Conservation (phyloP, 2,329 filamentous ascomycete species). For the Phialocephala subalpina region DNA sequence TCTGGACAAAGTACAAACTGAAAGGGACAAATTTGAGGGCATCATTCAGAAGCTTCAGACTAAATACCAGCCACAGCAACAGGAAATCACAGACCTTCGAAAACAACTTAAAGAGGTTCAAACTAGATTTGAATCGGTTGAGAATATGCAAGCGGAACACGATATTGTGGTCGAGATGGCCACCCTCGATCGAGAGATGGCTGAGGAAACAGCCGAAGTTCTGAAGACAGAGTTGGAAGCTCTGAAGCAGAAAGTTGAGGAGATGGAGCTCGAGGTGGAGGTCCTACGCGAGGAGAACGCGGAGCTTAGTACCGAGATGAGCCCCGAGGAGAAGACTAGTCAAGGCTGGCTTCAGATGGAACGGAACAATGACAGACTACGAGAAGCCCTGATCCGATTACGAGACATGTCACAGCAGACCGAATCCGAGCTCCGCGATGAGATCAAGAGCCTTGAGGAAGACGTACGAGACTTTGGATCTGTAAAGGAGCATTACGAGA, state of each 20-base stretch:
- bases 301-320: slow-evolving; percentile 85
- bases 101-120: slow-evolving; percentile 82
- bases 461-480: slow-evolving; percentile 73
- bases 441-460: slow-evolving; percentile 77
- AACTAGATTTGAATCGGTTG: slow-evolving; percentile 71
- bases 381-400: slow-evolving; percentile 83
- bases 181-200: slow-evolving; percentile 92
- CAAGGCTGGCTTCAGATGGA: slow-evolving; percentile 93
- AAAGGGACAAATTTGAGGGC: slow-evolving; percentile 79
- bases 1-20: slow-evolving; percentile 77
- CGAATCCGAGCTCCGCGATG: slow-evolving; percentile 78
- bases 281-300: slow-evolving; percentile 87
- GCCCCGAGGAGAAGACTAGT: slow-evolving; percentile 84
- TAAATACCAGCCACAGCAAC: slow-evolving; percentile 86
- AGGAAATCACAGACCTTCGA: slow-evolving; percentile 79
- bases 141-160: slow-evolving; percentile 81
- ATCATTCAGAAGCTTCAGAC: slow-evolving; percentile 91
- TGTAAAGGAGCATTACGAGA: slow-evolving; percentile 74
- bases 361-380: slow-evolving; percentile 84
- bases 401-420: slow-evolving; percentile 88
- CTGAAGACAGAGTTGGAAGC: slow-evolving; percentile 82
- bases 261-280: slow-evolving; percentile 87
- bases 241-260: slow-evolving; percentile 79
- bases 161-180: slow-evolving; percentile 87
- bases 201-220: slow-evolving; percentile 88